Percentiles rank a stretch among this genome's conserved stretches.
These are phyloP conservation scores for Coniosporium apollinis DNA, from an alignment of 495 filamentous ascomycete species.

Conservation along the genomic window DNA sequence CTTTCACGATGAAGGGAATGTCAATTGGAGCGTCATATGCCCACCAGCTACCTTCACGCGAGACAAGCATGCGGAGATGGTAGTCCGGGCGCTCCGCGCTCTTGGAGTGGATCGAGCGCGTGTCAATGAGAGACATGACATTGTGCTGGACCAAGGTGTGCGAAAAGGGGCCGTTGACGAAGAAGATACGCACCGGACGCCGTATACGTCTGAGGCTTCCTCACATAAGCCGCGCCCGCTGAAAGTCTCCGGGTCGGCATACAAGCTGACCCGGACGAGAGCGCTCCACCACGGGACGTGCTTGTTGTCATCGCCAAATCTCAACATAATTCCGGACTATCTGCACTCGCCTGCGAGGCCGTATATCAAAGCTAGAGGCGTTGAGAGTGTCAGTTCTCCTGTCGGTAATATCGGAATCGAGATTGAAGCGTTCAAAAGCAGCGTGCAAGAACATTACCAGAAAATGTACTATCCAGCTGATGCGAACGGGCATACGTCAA, in stretches of 20 bases:
- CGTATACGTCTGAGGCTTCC: constrained; percentile 15
- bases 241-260: constrained; percentile 86
- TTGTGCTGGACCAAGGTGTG: constrained; percentile 52
- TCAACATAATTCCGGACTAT: constrained; percentile 45
- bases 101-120: constrained; percentile 32
- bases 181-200: constrained; percentile 19
- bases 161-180: constrained; percentile 9
- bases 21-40: constrained; percentile 85
- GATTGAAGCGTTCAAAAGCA: constrained; percentile 16
- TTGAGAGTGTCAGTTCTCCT: constrained; percentile 81
- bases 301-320: constrained; percentile 52
- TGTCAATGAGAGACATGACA: constrained; percentile 88
- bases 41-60: constrained; percentile 58
- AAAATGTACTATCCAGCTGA: constrained; percentile 34
- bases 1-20: constrained; percentile 80
- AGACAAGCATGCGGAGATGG: constrained; percentile 79
- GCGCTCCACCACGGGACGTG: constrained; percentile 88
- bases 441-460: constrained; percentile 28
- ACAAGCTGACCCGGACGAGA: constrained; percentile 65
- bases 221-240: constrained; percentile 29
- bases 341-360: constrained; percentile 55
- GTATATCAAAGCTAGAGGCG: constrained; percentile 65
- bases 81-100: constrained; percentile 56
- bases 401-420: constrained; percentile 53
- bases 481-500: constrained; percentile 3